Evolutionary conservation across 139 green algal genomes (phyloP).

Genomic region (Coccomyxa sp.): DNA sequence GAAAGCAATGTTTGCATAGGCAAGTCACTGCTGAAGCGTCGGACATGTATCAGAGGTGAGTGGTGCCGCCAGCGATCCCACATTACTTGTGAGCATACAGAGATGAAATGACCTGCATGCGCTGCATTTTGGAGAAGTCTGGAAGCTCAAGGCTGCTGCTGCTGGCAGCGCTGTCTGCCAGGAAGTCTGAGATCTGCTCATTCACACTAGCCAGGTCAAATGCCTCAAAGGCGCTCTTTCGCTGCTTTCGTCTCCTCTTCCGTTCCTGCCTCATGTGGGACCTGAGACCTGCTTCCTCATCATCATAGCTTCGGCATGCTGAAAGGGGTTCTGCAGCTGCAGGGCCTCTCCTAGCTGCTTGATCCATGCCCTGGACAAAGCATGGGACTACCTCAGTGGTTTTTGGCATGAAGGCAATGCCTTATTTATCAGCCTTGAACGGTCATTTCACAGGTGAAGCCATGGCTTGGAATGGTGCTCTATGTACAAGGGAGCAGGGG

Average conservation of each 20-base stretch:
- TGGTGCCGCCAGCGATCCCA: neutral
- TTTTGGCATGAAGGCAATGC: no score
- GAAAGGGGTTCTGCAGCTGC: neutral
- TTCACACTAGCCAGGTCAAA: neutral
- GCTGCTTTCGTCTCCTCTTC: neutral
- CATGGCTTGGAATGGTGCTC: neutral
- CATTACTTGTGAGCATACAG: neutral
- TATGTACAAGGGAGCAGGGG: neutral
- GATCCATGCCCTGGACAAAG: neutral
- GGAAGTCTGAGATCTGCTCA: neutral
- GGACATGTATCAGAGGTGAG: neutral
- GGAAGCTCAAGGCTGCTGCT: neutral
- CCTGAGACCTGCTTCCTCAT: neutral
- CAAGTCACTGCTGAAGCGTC: neutral
- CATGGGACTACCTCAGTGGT: neutral
- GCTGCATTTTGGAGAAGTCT: neutral
- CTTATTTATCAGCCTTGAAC: no score
- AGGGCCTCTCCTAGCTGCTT: neutral
- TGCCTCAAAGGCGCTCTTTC: neutral
- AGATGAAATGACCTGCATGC: neutral
- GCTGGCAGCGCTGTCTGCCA: neutral
- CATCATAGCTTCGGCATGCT: neutral
- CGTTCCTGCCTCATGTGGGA: neutral
- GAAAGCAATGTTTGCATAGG: no score
- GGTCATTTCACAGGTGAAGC: no score